Base-by-base conservation (phyloP, 805 yeast species). In the Teunomyces aglyptinius region DNA sequence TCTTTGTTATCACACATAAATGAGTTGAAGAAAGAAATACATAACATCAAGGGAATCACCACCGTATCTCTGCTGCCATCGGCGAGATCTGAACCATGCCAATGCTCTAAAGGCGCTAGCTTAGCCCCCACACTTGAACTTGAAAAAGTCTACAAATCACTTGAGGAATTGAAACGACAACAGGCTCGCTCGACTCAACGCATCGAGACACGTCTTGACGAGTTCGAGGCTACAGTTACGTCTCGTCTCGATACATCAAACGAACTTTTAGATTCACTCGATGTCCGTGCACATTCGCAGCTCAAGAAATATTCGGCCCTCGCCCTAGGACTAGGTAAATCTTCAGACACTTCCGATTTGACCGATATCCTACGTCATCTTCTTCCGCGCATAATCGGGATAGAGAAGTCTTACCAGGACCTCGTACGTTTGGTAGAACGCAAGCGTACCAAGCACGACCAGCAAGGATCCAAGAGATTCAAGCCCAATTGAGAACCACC, bases 251-350 rank as follows among this genome's bases (percentile, higher is more conserved):
- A 36, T 6, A 36, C 39, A 12, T 36, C 39, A 8, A 36, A 36
- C 28, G 39, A 36, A 4, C 39, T 36, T 22, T 22, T 36, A 12
- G 39, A 36, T 8, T 36, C 28, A 6, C 39, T 36, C 28, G 39
- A 36, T 20, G 27, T 36, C 4, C 39, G 39, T 11, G 24, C 39
- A n/a, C 39, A 36, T 15, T 36, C 39, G 2, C 39, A 36, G 28
- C 24, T 36, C 15, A 36, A 36, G 28, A 36, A 36, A 22, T 36
- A 36, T 10, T 36, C 39, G 11, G 39, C 24, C 3, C 39, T 36
- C 12, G 39, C 39, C 13, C 27, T 19, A 10, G 27, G 27, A 6
- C 16, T 36, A 3, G 22, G 16, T 4, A 36, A 36, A 36, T 18
- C 24, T 6, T 12, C 13, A 4, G 28, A 7, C 11, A 12, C 39